Percentiles rank a stretch among this genome's conserved stretches.
phyloP scores from a whole-genome alignment of 176 grass and related monocot genomes.

The Oryza rufipogon region DNA sequence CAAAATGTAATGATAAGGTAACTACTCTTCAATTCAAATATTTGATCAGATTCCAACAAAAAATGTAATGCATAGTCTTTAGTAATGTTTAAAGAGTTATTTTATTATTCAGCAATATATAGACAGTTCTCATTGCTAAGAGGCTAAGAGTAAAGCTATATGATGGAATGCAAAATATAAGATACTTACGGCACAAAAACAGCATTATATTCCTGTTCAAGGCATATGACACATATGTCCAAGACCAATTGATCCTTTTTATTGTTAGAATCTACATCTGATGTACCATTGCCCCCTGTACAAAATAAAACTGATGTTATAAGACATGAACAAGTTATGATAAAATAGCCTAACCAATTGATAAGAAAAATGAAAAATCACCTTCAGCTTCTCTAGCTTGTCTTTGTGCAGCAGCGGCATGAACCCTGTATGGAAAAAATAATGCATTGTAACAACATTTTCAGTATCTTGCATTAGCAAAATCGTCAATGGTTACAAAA shows the following conservation, averaged over 20 bases:
- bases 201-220: conserved; percentile 98
- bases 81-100: neutral
- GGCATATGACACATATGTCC: conserved; percentile 99
- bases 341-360: conserved; percentile 26
- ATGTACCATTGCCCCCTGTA: conserved; percentile 53
- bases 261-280: conserved; percentile 51
- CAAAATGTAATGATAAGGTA: neutral
- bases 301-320: conserved; percentile 41
- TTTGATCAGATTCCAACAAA: conserved; percentile 24
- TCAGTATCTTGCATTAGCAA: neutral
- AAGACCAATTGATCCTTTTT: conserved; percentile 74
- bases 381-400: conserved; percentile 92
- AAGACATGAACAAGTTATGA: conserved; percentile 20
- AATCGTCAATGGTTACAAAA: conserved; percentile 24
- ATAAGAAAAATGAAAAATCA: conserved; percentile 53
- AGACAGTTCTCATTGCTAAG: neutral
- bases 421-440: conserved; percentile 64
- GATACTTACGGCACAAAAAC: conserved; percentile 99
- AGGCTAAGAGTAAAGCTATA: conserved; percentile 31
- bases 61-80: neutral
- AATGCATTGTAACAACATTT: neutral
- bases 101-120: neutral
- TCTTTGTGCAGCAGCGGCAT: conserved; percentile 78
- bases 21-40: neutral
- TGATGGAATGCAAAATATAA: conserved; percentile 12